These are phyloP conservation scores for Flueggea neowawraea DNA, from an alignment of 441 rosid species.

Conservation along the genomic window DNA sequence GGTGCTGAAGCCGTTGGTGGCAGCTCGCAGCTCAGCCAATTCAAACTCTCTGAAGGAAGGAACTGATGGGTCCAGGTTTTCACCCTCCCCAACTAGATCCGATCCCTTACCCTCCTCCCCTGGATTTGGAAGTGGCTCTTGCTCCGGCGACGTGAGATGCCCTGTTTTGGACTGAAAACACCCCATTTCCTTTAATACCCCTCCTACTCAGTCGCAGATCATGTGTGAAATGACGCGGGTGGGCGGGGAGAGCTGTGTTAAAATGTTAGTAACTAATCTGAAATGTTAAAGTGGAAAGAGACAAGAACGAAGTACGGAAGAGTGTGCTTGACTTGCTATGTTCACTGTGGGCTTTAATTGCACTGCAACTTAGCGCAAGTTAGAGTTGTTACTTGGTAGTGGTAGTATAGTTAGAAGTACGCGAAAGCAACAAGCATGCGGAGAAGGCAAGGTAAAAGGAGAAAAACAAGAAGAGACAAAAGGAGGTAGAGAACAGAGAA, in stretches of 20 bases:
- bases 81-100: constrained; percentile 40
- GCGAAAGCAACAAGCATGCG: too few species aligned
- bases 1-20: constrained; percentile 36
- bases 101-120: constrained; percentile 25
- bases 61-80: constrained; percentile 19
- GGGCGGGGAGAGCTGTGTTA: too few species aligned
- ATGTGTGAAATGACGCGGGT: too few species aligned
- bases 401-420: too few species aligned
- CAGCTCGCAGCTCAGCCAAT: constrained; percentile 30
- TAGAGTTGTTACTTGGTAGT: too few species aligned
- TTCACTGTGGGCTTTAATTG: too few species aligned
- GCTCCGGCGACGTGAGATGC: constrained; percentile 58
- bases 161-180: constrained; percentile 77
- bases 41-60: constrained; percentile 56
- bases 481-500: neutral
- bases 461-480: neutral
- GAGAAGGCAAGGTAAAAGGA: neutral
- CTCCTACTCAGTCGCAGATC: neutral
- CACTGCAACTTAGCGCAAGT: too few species aligned
- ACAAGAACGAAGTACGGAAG: too few species aligned
- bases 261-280: too few species aligned
- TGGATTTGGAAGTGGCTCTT: constrained; percentile 37
- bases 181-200: constrained; percentile 40
- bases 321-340: too few species aligned
- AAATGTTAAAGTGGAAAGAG: too few species aligned